Evolutionary conservation across 2,329 filamentous ascomycete genomes (phyloP).

Genomic region (Aspergillus bombycis): DNA sequence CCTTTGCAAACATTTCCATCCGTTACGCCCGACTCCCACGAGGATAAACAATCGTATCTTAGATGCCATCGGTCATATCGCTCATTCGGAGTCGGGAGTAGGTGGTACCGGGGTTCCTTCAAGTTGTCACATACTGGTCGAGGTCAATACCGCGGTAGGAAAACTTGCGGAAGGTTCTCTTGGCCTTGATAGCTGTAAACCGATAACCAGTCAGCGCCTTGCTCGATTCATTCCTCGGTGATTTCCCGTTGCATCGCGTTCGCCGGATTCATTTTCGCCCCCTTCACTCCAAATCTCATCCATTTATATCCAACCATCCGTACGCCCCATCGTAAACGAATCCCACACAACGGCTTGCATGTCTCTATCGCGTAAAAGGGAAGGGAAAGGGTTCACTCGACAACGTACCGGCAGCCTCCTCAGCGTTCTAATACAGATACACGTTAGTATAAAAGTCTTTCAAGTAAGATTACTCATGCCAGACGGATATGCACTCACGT

Average conservation of each 20-base stretch:
- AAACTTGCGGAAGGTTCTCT: constrained; percentile 99
- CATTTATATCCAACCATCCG: constrained; percentile 16
- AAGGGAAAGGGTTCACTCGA: constrained; percentile 24
- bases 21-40: constrained; percentile 14
- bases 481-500: constrained; percentile 64
- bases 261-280: not conserved
- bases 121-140: constrained; percentile 77
- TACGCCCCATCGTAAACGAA: constrained; percentile 11
- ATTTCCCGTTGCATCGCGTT: not conserved
- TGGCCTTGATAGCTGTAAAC: constrained; percentile 90
- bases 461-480: not conserved
- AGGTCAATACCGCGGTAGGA: constrained; percentile 99
- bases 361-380: constrained; percentile 11
- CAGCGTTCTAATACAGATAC: constrained; percentile 71
- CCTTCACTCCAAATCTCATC: constrained; percentile 15
- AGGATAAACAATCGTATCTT: constrained; percentile 9
- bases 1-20: constrained; percentile 31
- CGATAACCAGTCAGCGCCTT: constrained; percentile 36
- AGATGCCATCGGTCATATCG: constrained; percentile 12
- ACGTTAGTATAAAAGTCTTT: constrained; percentile 39
- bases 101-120: constrained; percentile 10
- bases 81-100: constrained; percentile 21
- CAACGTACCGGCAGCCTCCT: constrained; percentile 82
- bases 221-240: constrained; percentile 18
- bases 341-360: not conserved